Base-by-base conservation (phyloP, 2,329 filamentous ascomycete species). In the Neofusicoccum ribis region DNA sequence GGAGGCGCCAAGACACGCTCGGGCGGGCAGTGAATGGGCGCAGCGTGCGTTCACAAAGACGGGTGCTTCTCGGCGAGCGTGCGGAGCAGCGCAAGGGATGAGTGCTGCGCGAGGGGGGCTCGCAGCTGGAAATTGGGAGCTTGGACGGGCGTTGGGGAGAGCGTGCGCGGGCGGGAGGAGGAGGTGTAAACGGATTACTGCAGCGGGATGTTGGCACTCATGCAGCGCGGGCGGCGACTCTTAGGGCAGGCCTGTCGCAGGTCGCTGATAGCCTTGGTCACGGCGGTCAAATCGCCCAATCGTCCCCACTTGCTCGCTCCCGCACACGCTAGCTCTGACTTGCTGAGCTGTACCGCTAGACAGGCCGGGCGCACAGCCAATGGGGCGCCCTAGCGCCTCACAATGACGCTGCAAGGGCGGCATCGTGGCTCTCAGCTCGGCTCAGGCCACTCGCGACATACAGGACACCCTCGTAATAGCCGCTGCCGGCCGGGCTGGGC, bases 381-480 rank as follows among this genome's bases (percentile, higher is more conserved):
- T 31, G 27, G 27, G 27, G 27, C 56, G 41, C 56, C n/a, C 41
- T 37, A 47, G 31, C 8, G 56, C 56, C 17, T 60, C 27, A 31
- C 27, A 31, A 60, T 60, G 56, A 60, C 56, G 56, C 56, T 47
- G 56, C 56, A 60, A 60, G 56, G 56, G 56, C 56, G 56, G 41
- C 14, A 47, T 47, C 50, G 50, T 52, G 50, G 34, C 50, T 52
- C 31, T 52, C 50, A 52, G 56, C 56, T 46, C 41, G 56, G 50
- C 50, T 60, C 56, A 60, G 56, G 56, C 56, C 56, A 60, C 31
- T 47, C 23, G 52, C 52, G 41, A 34, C 41, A 17, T 59, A 59
- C 52, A 46, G 56, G 56, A 52, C 56, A 60, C 43, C 56, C 56
- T 60, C 56, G 56, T 60, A 46, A 60, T 60, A 60, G 56, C 31